Percentiles rank a stretch among this genome's conserved stretches.
These are phyloP conservation scores for Penicillium olsonii DNA, from an alignment of 2,329 filamentous ascomycete species.

Conservation along the genomic window DNA sequence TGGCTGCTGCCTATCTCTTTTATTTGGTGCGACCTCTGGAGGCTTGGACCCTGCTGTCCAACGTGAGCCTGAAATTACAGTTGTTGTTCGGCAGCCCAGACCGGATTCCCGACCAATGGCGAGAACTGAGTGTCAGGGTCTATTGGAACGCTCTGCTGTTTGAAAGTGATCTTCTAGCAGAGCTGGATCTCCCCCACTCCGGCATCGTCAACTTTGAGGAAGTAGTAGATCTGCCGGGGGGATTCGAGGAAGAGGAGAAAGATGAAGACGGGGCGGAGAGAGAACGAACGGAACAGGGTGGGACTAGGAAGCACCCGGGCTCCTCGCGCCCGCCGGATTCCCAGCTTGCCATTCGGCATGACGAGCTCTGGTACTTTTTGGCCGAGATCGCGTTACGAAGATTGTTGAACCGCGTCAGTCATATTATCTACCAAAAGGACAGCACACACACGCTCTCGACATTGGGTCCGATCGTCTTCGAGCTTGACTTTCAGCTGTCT, in stretches of 20 bases:
- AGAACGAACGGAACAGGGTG: conserved; percentile 4
- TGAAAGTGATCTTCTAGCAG: conserved; percentile 76
- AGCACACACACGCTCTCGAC: conserved; percentile 70
- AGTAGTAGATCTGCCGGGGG: conserved; percentile 73
- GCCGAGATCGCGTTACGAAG: conserved; percentile 78
- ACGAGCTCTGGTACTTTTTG: conserved; percentile 84
- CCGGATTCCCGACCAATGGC: conserved; percentile 68
- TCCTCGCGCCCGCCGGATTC: conserved; percentile 1
- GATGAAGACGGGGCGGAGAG: conserved; percentile 18
- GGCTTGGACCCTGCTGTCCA: conserved; percentile 78
- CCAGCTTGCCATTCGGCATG: conserved; percentile 48
- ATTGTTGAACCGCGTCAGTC: conserved; percentile 75
- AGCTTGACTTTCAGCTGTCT: conserved; percentile 78
- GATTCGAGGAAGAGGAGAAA: conserved; percentile 66
- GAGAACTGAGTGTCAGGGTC: conserved; percentile 73
- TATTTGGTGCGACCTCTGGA: conserved; percentile 80
- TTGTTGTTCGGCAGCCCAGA: conserved; percentile 73
- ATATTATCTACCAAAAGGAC: conserved; percentile 76
- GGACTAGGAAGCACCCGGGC: conserved; percentile 1
- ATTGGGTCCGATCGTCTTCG: conserved; percentile 74
- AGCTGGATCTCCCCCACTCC: conserved; percentile 78
- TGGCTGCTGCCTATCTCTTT: conserved; percentile 79
- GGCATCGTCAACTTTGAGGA: conserved; percentile 82
- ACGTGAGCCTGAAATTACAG: conserved; percentile 78
- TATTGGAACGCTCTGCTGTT: conserved; percentile 84